phyloP scores from a whole-genome alignment of 1,284 basidiomycete genomes.

The Phaffia rhodozyma region DNA sequence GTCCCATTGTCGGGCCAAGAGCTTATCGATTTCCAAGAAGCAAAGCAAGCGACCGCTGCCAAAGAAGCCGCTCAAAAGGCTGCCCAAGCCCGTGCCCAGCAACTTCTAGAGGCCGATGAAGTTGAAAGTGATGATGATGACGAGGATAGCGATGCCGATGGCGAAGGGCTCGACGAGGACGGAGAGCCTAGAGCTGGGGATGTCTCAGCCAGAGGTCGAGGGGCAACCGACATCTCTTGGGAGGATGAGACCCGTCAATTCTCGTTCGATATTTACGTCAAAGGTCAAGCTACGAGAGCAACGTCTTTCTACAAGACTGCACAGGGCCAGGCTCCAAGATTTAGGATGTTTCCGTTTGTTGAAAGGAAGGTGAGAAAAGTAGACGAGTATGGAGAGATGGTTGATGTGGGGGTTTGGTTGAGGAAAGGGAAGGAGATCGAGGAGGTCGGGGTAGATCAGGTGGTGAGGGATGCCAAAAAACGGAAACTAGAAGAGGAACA shows the following conservation, averaged over 20 bases:
- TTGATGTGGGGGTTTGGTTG: constrained; percentile 89
- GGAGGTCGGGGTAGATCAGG: constrained; percentile 63
- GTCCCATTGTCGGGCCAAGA: constrained; percentile 76
- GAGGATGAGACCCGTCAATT: constrained; percentile 38
- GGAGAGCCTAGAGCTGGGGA: constrained; percentile 39
- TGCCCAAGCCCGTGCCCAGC: constrained; percentile 64
- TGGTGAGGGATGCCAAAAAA: constrained; percentile 59
- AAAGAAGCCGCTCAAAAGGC: constrained; percentile 78
- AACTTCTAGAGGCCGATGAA: constrained; percentile 70
- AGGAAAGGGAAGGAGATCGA: constrained; percentile 77
- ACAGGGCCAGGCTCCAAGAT: constrained; percentile 52
- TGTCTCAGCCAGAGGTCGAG: constrained; percentile 40
- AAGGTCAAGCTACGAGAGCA: constrained; percentile 71
- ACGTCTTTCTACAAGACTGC: constrained; percentile 72
- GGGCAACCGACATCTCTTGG: constrained; percentile 29
- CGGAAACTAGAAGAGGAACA: constrained; percentile 65
- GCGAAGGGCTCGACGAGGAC: constrained; percentile 36
- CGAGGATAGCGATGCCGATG: constrained; percentile 41
- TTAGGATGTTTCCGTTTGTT: constrained; percentile 93
- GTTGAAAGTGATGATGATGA: constrained; percentile 50
- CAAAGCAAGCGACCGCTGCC: constrained; percentile 69
- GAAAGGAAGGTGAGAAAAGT: constrained; percentile 73
- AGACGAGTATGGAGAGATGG: constrained; percentile 89
- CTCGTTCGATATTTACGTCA: constrained; percentile 92
- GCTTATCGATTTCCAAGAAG: constrained; percentile 65